These are phyloP conservation scores for Austropuccinia psidii DNA, from an alignment of 1,284 basidiomycete species.

Conservation along the genomic window DNA sequence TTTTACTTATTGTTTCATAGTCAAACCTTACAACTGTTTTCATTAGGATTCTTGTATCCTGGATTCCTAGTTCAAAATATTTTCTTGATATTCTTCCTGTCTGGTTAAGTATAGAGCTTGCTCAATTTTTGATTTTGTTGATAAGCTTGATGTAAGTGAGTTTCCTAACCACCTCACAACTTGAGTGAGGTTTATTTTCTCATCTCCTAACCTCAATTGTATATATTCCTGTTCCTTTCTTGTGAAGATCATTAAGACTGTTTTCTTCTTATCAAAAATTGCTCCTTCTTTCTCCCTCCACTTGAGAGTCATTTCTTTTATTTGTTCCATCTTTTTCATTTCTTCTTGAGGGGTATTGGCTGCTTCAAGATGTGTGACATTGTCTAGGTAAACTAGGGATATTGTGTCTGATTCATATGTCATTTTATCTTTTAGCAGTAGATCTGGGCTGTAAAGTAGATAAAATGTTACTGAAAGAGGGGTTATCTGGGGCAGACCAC, in stretches of 20 bases:
- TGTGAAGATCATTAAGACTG: background rate
- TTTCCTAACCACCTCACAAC: background rate
- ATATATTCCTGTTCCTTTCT: background rate
- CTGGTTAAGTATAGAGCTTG: background rate
- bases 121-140: background rate
- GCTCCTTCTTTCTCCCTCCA: background rate
- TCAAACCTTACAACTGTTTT: too few species aligned
- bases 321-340: background rate
- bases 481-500: constrained; percentile 5
- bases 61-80: background rate
- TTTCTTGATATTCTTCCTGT: background rate
- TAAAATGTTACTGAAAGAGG: background rate
- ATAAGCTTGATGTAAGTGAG: background rate
- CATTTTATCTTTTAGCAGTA: background rate
- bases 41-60: background rate
- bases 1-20: too few species aligned
- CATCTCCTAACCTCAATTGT: background rate
- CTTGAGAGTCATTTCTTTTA: background rate
- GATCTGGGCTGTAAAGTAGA: constrained; percentile 4
- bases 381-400: constrained; percentile 11
- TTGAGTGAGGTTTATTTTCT: background rate
- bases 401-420: background rate
- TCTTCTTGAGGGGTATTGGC: background rate
- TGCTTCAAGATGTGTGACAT: constrained; percentile 7
- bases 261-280: constrained; percentile 21